Percentiles rank a stretch among this genome's conserved stretches.
These are phyloP conservation scores for Phytophthora capsici DNA, from an alignment of 352 stramenopile genomes.

Conservation along the genomic window DNA sequence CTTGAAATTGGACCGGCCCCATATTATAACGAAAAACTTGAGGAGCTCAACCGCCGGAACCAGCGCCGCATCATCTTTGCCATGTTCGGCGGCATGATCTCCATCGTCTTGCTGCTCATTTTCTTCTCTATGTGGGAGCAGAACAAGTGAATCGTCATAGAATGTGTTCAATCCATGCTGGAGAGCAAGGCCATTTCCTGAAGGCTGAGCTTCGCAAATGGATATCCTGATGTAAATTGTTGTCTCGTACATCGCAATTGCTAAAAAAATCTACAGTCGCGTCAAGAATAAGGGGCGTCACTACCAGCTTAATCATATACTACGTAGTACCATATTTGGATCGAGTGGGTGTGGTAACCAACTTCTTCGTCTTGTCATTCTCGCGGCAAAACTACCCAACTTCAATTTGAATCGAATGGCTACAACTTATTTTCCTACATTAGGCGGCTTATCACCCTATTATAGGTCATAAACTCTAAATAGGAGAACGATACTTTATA, in stretches of 20 bases:
- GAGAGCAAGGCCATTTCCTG: background rate
- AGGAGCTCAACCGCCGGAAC: slow-evolving; percentile 61
- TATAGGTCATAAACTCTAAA: no score
- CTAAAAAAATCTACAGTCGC: slow-evolving; percentile 22
- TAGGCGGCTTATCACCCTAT: no score
- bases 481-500: no score
- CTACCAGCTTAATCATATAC: no score
- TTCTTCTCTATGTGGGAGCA: slow-evolving; percentile 69
- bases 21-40: slow-evolving; percentile 68
- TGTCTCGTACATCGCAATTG: slow-evolving; percentile 17
- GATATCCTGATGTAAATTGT: slow-evolving; percentile 34
- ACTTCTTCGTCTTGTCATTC: no score
- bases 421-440: no score
- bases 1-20: slow-evolving; percentile 72
- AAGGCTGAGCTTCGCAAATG: slow-evolving; percentile 13
- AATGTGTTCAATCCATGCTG: slow-evolving; percentile 16
- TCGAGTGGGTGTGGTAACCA: no score
- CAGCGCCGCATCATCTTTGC: slow-evolving; percentile 73
- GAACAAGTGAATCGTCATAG: slow-evolving; percentile 33
- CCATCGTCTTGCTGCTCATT: slow-evolving; percentile 69
- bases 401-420: no score
- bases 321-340: no score
- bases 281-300: background rate
- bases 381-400: no score
- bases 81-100: slow-evolving; percentile 76